Conservation (phyloP, 805 yeast genomes). For the Pichia membranifaciens region DNA sequence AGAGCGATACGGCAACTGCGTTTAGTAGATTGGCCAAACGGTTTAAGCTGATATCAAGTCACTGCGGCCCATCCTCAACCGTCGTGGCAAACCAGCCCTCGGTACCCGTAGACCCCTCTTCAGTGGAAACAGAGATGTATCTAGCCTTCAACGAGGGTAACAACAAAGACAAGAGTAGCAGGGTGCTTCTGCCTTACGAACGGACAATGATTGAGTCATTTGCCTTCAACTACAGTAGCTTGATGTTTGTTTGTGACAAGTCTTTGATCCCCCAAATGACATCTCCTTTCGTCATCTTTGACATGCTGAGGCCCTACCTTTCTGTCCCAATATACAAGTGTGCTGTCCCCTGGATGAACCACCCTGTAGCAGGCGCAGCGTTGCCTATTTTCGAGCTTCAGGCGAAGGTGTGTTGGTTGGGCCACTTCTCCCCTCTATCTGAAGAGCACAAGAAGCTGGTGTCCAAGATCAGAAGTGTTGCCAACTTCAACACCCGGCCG, state of each 20-base stretch:
- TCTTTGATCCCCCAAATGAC: slow-evolving; percentile 29
- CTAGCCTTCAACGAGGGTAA: not conserved
- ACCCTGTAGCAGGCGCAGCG: slow-evolving; percentile 38
- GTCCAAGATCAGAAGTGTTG: slow-evolving; percentile 7
- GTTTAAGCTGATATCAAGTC: not conserved
- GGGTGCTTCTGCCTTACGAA: slow-evolving; percentile 19
- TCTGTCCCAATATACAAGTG: slow-evolving; percentile 31
- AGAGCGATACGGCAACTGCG: not conserved
- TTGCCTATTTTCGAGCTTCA: slow-evolving; percentile 33
- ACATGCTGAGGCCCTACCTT: slow-evolving; percentile 26
- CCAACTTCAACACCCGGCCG: slow-evolving; percentile 15
- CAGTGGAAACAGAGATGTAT: slow-evolving; percentile 1
- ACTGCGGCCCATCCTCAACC: not conserved
- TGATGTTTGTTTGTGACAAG: slow-evolving; percentile 31
- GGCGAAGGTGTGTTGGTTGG: slow-evolving; percentile 34
- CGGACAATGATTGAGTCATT: slow-evolving; percentile 41
- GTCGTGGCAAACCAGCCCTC: not conserved
- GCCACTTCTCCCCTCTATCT: slow-evolving; percentile 18
- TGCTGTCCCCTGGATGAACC: slow-evolving; percentile 35
- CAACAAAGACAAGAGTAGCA: too few relatives aligned
- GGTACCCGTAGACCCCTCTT: slow-evolving; percentile 1
- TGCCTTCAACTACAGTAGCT: slow-evolving; percentile 37
- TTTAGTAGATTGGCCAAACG: not conserved
- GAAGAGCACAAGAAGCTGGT: slow-evolving; percentile 4
- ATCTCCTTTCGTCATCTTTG: slow-evolving; percentile 37